Evolutionary conservation across 1,284 basidiomycete genomes (phyloP).

Genomic region (Apiotrichum mycotoxinovorans): DNA sequence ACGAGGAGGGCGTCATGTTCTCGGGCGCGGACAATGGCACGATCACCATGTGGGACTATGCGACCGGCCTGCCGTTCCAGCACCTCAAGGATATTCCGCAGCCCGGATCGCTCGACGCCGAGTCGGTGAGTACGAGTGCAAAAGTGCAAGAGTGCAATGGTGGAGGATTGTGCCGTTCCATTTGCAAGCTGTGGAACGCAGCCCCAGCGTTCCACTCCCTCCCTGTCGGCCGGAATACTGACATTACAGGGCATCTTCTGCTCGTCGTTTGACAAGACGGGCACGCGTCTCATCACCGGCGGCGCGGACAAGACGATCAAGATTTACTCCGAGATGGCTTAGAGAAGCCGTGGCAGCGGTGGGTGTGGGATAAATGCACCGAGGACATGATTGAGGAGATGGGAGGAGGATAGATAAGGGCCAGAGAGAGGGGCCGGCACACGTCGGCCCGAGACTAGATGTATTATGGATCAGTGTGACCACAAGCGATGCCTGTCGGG

Average conservation of each 20-base stretch:
- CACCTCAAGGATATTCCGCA: constrained; percentile 90
- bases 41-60: constrained; percentile 88
- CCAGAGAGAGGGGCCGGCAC: too few relatives aligned
- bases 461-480: too few relatives aligned
- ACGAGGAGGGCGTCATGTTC: constrained; percentile 93
- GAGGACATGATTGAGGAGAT: neutral
- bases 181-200: too few relatives aligned
- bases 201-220: too few relatives aligned
- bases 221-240: too few relatives aligned
- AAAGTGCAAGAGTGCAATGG: too few relatives aligned
- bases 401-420: too few relatives aligned
- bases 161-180: too few relatives aligned
- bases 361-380: neutral
- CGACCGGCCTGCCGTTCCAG: constrained; percentile 92
- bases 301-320: constrained; percentile 99
- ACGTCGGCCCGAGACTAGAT: too few relatives aligned
- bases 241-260: constrained; percentile 71
- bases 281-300: constrained; percentile 90
- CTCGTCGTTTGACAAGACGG: constrained; percentile 93
- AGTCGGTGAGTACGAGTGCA: constrained; percentile 61
- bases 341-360: constrained; percentile 1
- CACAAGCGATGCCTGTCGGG: too few relatives aligned
- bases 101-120: constrained; percentile 93
- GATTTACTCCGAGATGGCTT: constrained; percentile 49
- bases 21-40: constrained; percentile 91